A percentile compares a stretch with the other conserved stretches of the same genome.
These are phyloP conservation scores for Rhizophagus clarus DNA, from an alignment of 192 early-diverging fungal genomes.

Conservation along the genomic window DNA sequence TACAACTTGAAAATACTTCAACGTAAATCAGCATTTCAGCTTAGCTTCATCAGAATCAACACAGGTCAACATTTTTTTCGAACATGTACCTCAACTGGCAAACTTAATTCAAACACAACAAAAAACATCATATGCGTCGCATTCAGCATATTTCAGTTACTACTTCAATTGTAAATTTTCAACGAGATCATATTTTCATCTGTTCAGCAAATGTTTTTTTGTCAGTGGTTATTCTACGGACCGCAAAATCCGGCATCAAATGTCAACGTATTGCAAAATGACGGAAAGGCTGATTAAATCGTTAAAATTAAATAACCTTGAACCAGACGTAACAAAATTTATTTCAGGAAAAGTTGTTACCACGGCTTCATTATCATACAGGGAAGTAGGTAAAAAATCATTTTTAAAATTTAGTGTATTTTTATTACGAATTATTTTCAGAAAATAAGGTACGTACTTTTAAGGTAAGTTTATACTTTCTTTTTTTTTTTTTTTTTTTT, in stretches of 20 bases:
- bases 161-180: constrained; percentile 1
- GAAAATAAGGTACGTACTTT: no score
- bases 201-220: background rate
- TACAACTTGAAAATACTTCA: constrained; percentile 2
- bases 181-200: constrained; percentile 4
- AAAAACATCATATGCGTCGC: constrained; percentile 29
- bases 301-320: background rate
- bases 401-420: background rate
- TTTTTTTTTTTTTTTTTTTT: no score
- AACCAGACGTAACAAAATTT: background rate
- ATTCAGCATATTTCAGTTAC: constrained; percentile 28
- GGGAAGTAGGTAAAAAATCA: background rate
- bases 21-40: constrained; percentile 12
- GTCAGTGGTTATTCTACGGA: background rate
- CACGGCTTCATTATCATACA: background rate
- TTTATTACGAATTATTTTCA: no score
- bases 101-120: constrained; percentile 28
- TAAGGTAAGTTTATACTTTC: no score
- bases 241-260: background rate
- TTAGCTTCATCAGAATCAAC: constrained; percentile 31
- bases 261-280: background rate
- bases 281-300: background rate
- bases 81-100: constrained; percentile 31
- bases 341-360: background rate
- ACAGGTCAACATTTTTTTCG: constrained; percentile 29